These are phyloP conservation scores for Globisporangium megalacanthum DNA, from an alignment of 352 stramenopile species.

Conservation along the genomic window DNA sequence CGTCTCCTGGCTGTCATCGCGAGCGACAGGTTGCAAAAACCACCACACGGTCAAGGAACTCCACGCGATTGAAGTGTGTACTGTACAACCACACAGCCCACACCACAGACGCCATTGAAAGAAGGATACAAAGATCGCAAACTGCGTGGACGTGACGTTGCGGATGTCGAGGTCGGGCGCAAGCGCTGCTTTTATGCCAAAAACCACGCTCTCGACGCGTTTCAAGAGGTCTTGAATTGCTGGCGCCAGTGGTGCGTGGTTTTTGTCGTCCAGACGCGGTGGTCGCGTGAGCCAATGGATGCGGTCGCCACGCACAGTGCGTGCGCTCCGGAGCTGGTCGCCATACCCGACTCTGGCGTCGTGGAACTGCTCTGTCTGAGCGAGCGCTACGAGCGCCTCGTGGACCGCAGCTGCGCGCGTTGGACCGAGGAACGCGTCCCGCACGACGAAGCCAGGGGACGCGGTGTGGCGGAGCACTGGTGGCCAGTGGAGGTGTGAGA, in stretches of 20 bases:
- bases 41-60: constrained; percentile 2
- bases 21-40: constrained; percentile 1
- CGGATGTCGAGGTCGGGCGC: constrained; percentile 41
- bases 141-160: constrained; percentile 68
- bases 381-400: constrained; percentile 29
- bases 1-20: constrained; percentile 42
- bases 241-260: constrained; percentile 9
- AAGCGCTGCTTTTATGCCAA: constrained; percentile 42
- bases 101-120: neutral
- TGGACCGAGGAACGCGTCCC: constrained; percentile 38
- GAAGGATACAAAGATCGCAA: constrained; percentile 66
- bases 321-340: constrained; percentile 33
- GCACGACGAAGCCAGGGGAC: constrained; percentile 52
- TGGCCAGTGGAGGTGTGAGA: neutral
- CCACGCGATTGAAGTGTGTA: neutral
- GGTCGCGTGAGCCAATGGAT: constrained; percentile 62
- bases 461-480: constrained; percentile 40
- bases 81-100: neutral
- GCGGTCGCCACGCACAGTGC: constrained; percentile 46
- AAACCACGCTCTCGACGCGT: constrained; percentile 48
- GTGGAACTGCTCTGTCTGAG: constrained; percentile 27
- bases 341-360: constrained; percentile 43
- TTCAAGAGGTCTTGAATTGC: constrained; percentile 40
- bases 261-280: constrained; percentile 19
- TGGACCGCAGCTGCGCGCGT: constrained; percentile 27